Conservation (phyloP, 192 early-diverging fungal species). For the Geranomyces michiganensis region DNA sequence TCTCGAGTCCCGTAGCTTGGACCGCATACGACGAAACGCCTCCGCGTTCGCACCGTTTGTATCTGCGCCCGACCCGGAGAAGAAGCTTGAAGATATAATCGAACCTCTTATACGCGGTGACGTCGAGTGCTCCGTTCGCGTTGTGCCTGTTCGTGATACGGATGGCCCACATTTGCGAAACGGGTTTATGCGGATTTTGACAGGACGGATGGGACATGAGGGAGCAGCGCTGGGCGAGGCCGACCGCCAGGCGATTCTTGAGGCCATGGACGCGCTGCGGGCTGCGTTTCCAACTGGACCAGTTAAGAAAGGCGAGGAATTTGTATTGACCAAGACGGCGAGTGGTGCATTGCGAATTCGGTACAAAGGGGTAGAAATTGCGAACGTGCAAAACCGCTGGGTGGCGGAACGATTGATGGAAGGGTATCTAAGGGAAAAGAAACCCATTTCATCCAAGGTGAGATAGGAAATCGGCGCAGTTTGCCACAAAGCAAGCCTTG, state of each 20-base stretch:
- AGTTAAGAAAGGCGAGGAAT: constrained; percentile 16
- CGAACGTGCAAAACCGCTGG: constrained; percentile 30
- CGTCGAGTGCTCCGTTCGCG: constrained; percentile 12
- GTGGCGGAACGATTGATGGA: constrained; percentile 41
- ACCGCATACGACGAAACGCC: not conserved
- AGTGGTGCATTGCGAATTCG: constrained; percentile 35
- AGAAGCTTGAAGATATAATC: not conserved
- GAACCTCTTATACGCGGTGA: constrained; percentile 19
- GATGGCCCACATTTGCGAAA: constrained; percentile 51
- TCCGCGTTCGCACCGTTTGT: not conserved
- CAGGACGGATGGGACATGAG: constrained; percentile 23
- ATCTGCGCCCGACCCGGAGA: not conserved
- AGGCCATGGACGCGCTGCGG: constrained; percentile 27
- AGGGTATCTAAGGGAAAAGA: constrained; percentile 34
- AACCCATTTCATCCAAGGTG: constrained; percentile 13
- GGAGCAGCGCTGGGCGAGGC: constrained; percentile 11
- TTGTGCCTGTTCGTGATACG: constrained; percentile 43
- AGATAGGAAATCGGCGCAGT: not conserved
- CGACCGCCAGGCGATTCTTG: constrained; percentile 16
- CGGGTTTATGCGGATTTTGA: constrained; percentile 51
- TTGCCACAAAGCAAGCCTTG: no score
- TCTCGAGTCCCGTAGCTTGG: constrained; percentile 13
- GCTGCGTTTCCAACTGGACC: constrained; percentile 36
- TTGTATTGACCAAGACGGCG: constrained; percentile 37
- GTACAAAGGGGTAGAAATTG: constrained; percentile 33